A percentile compares a stretch with the other conserved stretches of the same genome.
Evolutionary conservation across 495 filamentous ascomycete genomes (phyloP).

Genomic region (Platismatia glauca): DNA sequence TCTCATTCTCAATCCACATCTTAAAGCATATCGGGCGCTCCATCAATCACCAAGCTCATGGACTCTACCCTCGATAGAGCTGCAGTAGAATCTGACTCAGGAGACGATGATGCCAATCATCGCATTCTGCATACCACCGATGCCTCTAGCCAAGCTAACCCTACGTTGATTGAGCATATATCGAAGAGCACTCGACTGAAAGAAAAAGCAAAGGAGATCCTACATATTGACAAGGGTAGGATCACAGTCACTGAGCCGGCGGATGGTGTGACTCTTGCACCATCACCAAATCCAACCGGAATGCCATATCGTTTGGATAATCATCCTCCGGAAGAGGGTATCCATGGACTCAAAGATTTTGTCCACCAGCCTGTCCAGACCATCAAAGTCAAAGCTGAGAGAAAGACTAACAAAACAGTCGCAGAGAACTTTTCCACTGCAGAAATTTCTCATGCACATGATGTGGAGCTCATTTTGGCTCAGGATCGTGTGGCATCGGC

Average conservation of each 20-base stretch:
- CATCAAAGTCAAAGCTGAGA: conserved; percentile 21
- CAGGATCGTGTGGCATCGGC: conserved; percentile 20
- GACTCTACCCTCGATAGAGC: background rate
- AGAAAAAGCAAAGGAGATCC: conserved; percentile 4
- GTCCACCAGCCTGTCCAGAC: conserved; percentile 26
- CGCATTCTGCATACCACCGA: background rate
- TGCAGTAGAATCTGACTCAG: background rate
- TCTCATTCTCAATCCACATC: background rate
- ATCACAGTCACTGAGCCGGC: background rate
- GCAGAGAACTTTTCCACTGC: conserved; percentile 24
- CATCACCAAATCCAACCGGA: background rate
- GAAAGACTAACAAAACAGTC: conserved; percentile 19
- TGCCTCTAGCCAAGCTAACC: background rate
- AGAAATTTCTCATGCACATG: conserved; percentile 23
- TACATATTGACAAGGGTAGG: conserved; percentile 4
- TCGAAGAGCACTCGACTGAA: background rate
- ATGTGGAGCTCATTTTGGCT: conserved; percentile 28
- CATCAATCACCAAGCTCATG: background rate
- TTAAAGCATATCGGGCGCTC: background rate
- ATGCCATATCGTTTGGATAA: background rate
- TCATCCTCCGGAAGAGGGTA: conserved; percentile 12
- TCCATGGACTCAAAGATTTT: conserved; percentile 18
- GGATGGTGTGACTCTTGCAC: background rate
- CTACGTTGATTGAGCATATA: background rate
- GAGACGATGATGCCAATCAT: background rate